A percentile compares a stretch with the other conserved stretches of the same genome.
Evolutionary conservation across 2,329 filamentous ascomycete species (phyloP).

Genomic region (Zasmidium angulare): DNA sequence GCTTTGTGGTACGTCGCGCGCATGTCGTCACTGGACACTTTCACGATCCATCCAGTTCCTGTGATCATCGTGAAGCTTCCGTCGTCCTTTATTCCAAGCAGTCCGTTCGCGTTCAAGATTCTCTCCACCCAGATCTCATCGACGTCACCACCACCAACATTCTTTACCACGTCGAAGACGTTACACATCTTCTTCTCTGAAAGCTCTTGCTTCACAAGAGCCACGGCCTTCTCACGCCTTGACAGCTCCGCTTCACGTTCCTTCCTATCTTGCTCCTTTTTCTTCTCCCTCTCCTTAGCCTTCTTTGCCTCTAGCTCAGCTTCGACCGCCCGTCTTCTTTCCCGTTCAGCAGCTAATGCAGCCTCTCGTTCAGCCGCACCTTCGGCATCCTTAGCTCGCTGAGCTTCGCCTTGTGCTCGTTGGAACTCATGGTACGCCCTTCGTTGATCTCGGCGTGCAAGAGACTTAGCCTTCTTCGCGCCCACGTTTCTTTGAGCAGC

Average conservation of each 20-base stretch:
- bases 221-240: slow-evolving; percentile 33
- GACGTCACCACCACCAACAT: slow-evolving; percentile 40
- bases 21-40: slow-evolving; percentile 42
- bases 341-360: slow-evolving; percentile 40
- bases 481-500: slow-evolving; percentile 38
- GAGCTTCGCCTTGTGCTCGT: slow-evolving; percentile 48
- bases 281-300: slow-evolving; percentile 40
- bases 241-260: slow-evolving; percentile 41
- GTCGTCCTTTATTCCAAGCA: slow-evolving; percentile 32
- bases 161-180: slow-evolving; percentile 42
- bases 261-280: slow-evolving; percentile 38
- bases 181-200: slow-evolving; percentile 33
- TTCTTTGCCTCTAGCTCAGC: slow-evolving; percentile 43
- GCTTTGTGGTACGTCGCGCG: slow-evolving; percentile 40
- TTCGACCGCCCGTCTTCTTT: slow-evolving; percentile 43
- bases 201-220: slow-evolving; percentile 33
- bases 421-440: slow-evolving; percentile 52
- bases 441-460: slow-evolving; percentile 45
- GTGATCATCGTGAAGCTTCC: slow-evolving; percentile 42
- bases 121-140: slow-evolving; percentile 45
- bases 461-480: slow-evolving; percentile 51
- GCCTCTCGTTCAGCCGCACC: slow-evolving; percentile 48
- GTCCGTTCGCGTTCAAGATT: slow-evolving; percentile 41
- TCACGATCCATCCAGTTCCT: slow-evolving; percentile 44
- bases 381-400: slow-evolving; percentile 43